Percentiles rank a stretch among this genome's conserved stretches.
phyloP scores from a whole-genome alignment of 495 filamentous ascomycete genomes.

The Neurospora sp. region DNA sequence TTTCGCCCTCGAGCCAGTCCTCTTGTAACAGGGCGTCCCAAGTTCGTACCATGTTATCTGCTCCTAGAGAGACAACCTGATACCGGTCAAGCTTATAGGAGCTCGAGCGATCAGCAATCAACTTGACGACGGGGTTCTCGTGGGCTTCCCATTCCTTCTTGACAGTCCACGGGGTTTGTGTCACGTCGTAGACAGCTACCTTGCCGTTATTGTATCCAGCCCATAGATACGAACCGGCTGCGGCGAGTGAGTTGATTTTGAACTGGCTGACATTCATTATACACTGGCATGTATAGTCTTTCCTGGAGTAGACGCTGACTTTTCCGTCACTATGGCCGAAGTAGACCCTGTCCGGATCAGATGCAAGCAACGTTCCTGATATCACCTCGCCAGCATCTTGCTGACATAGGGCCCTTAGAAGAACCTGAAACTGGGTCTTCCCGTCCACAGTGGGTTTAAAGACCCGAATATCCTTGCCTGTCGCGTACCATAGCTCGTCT shows the following conservation, averaged over 20 bases:
- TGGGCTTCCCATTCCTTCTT: conserved; percentile 94
- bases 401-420: conserved; percentile 55
- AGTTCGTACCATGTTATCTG: conserved; percentile 71
- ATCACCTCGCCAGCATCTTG: conserved; percentile 75
- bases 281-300: conserved; percentile 61
- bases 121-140: conserved; percentile 64
- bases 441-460: conserved; percentile 67
- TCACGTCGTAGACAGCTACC: conserved; percentile 86
- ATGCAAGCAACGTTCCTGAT: conserved; percentile 63
- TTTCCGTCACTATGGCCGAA: conserved; percentile 93
- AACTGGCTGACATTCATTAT: conserved; percentile 82
- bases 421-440: conserved; percentile 55
- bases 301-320: conserved; percentile 76
- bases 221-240: conserved; percentile 82
- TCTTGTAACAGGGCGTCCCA: conserved; percentile 94
- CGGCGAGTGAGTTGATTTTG: conserved; percentile 84
- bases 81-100: conserved; percentile 77
- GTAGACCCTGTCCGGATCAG: conserved; percentile 71
- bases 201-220: conserved; percentile 93
- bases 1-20: conserved; percentile 83
- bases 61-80: conserved; percentile 82
- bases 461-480: conserved; percentile 78
- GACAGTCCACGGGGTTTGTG: conserved; percentile 70
- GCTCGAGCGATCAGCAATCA: conserved; percentile 71
- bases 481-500: conserved; percentile 76